A percentile compares a stretch with the other conserved stretches of the same genome.
phyloP scores from a whole-genome alignment of 164 flowering plant species.

The Malania oleifera region DNA sequence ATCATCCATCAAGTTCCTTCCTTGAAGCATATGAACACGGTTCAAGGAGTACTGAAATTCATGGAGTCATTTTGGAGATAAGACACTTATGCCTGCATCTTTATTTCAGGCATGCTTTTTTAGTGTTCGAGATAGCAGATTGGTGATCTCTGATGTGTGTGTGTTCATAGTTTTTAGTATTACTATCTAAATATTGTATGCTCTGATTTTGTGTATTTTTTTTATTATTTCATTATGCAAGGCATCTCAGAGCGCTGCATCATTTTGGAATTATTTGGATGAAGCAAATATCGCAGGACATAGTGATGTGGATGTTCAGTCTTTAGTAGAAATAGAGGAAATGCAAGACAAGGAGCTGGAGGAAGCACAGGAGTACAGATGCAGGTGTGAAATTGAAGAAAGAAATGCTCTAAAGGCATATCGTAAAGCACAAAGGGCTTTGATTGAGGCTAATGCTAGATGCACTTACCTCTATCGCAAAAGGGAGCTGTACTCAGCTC shows the following conservation, averaged over 20 bases:
- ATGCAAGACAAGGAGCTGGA: conserved; percentile 70
- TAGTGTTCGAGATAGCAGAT: conserved; percentile 1
- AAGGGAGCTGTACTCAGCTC: conserved; percentile 56
- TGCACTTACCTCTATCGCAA: conserved; percentile 57
- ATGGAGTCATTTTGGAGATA: conserved; percentile 9
- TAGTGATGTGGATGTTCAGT: conserved; percentile 26
- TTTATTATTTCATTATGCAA: conserved; percentile 5
- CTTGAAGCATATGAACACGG: conserved; percentile 2
- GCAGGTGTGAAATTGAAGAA: conserved; percentile 78
- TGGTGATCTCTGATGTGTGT: conserved; percentile 7
- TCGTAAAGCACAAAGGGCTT: conserved; percentile 74
- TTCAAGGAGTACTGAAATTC: conserved; percentile 5
- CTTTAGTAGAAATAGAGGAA: conserved; percentile 59
- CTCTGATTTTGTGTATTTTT: not conserved
- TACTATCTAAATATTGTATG: not conserved
- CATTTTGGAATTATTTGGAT: conserved; percentile 23
- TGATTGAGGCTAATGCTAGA: conserved; percentile 68
- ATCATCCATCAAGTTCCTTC: conserved; percentile 10
- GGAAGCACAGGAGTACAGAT: conserved; percentile 75
- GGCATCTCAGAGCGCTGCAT: conserved; percentile 24
- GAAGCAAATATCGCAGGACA: conserved; percentile 22
- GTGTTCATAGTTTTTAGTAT: not conserved
- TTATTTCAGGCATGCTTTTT: conserved; percentile 11
- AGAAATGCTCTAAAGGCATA: conserved; percentile 73
- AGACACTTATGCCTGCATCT: conserved; percentile 2